Percentiles rank a stretch among this genome's conserved stretches.
Conservation (phyloP, 2,329 filamentous ascomycete species). For the Triangularia setosa region DNA sequence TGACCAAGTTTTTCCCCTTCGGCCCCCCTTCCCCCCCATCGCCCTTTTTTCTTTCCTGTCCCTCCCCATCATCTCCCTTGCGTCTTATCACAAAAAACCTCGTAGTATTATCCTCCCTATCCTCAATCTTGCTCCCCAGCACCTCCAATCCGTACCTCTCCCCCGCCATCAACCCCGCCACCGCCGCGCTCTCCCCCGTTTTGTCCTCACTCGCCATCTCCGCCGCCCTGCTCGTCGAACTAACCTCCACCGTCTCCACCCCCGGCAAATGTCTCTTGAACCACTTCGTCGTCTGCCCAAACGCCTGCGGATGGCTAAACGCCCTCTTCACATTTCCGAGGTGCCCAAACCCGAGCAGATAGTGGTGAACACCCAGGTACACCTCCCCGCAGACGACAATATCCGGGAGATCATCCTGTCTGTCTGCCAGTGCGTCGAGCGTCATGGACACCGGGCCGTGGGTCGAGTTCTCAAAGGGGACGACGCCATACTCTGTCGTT, state of each 20-base stretch:
- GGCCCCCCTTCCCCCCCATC: conserved; percentile 2
- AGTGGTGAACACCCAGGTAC: conserved; percentile 87
- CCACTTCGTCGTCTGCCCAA: conserved; percentile 82
- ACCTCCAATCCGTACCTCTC: conserved; percentile 63
- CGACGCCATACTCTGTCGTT: conserved; percentile 66
- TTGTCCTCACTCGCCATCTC: conserved; percentile 64
- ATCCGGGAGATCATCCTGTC: conserved; percentile 58
- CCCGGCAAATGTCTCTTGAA: conserved; percentile 65
- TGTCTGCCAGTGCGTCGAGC: conserved; percentile 81
- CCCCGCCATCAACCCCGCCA: conserved; percentile 73
- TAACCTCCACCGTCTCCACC: conserved; percentile 77
- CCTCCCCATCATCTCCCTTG: conserved; percentile 3
- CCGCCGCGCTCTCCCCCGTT: conserved; percentile 65
- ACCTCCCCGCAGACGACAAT: conserved; percentile 77
- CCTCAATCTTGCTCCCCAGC: conserved; percentile 67
- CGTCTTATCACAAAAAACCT: conserved; percentile 66
- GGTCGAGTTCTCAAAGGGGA: conserved; percentile 94
- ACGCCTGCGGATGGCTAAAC: conserved; percentile 93
- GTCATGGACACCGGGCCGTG: conserved; percentile 91
- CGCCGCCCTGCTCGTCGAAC: conserved; percentile 80
- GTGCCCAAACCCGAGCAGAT: conserved; percentile 57
- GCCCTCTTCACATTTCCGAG: conserved; percentile 66
- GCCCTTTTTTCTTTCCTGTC: no score
- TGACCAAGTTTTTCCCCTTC: conserved; percentile 65
- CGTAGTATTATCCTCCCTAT: conserved; percentile 72